These are phyloP conservation scores for Clitopilus passeckerianus DNA, from an alignment of 768 basidiomycete species.

Conservation along the genomic window DNA sequence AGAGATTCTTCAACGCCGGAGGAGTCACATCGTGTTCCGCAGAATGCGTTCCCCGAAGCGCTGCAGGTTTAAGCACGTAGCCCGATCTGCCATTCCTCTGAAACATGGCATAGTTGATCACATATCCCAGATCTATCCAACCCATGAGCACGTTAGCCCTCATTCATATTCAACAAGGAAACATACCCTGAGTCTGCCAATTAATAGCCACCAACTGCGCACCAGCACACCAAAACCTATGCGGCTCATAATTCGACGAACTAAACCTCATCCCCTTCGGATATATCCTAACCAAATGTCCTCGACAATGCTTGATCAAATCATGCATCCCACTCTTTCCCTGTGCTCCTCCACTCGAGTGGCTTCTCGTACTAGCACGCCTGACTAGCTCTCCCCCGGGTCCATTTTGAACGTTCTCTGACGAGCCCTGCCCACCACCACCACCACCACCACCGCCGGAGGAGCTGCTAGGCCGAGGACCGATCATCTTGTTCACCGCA, in stretches of 20 bases:
- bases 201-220: conserved; percentile 92
- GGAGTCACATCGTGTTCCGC: not conserved
- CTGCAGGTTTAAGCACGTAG: conserved; percentile 85
- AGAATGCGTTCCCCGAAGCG: conserved; percentile 43
- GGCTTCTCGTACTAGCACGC: not conserved
- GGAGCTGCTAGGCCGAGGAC: not conserved
- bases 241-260: conserved; percentile 88
- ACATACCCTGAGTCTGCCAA: conserved; percentile 92
- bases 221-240: conserved; percentile 88
- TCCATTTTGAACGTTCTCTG: not conserved
- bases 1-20: conserved; percentile 1
- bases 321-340: conserved; percentile 13
- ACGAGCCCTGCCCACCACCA: not conserved
- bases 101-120: conserved; percentile 97
- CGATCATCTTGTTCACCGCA: conserved; percentile 72
- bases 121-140: conserved; percentile 72
- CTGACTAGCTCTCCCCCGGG: not conserved
- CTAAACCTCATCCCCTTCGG: conserved; percentile 81
- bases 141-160: not conserved
- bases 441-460: not conserved
- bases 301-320: conserved; percentile 86
- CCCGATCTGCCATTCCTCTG: conserved; percentile 85
- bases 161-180: not conserved
- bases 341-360: not conserved
- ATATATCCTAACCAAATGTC: conserved; percentile 83